These are phyloP conservation scores for Plenodomus tracheiphilus DNA, from an alignment of 2,329 filamentous ascomycete species.

Conservation along the genomic window DNA sequence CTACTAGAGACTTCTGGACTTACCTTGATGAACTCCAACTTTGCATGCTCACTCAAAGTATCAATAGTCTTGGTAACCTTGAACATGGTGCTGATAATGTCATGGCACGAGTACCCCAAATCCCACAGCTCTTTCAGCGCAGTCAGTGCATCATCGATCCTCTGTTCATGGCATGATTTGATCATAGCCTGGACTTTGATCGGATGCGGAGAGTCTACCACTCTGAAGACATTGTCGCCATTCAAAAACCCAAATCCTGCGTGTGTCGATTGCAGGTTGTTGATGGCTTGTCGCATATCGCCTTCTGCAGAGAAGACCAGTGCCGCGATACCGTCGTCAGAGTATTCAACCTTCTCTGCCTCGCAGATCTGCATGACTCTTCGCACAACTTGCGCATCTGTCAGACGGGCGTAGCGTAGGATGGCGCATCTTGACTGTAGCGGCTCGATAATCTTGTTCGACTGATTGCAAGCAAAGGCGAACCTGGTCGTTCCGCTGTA, in stretches of 20 bases:
- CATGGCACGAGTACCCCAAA: constrained; percentile 95
- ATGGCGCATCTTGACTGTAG: constrained; percentile 96
- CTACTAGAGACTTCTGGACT: background rate
- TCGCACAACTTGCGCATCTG: constrained; percentile 90
- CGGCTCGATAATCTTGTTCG: constrained; percentile 99
- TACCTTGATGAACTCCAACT: constrained; percentile 89
- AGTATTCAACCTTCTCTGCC: constrained; percentile 86
- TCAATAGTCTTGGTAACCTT: constrained; percentile 95
- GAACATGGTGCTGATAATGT: constrained; percentile 99
- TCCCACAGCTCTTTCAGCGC: constrained; percentile 89
- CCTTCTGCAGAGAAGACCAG: constrained; percentile 96
- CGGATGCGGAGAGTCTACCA: constrained; percentile 94
- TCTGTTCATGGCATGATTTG: constrained; percentile 92
- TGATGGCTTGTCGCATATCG: constrained; percentile 98
- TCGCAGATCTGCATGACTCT: constrained; percentile 89
- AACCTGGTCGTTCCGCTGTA: constrained; percentile 96
- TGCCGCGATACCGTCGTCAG: constrained; percentile 92
- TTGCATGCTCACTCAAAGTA: constrained; percentile 88
- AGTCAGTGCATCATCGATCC: constrained; percentile 85
- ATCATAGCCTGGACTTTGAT: constrained; percentile 99
- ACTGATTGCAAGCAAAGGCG: constrained; percentile 97
- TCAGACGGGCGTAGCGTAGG: constrained; percentile 87
- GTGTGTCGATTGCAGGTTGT: constrained; percentile 91
- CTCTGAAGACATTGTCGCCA: constrained; percentile 96
- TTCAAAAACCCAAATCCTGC: constrained; percentile 97